phyloP scores from a whole-genome alignment of 148 eudicot species.

The Rhododendron simsii region DNA sequence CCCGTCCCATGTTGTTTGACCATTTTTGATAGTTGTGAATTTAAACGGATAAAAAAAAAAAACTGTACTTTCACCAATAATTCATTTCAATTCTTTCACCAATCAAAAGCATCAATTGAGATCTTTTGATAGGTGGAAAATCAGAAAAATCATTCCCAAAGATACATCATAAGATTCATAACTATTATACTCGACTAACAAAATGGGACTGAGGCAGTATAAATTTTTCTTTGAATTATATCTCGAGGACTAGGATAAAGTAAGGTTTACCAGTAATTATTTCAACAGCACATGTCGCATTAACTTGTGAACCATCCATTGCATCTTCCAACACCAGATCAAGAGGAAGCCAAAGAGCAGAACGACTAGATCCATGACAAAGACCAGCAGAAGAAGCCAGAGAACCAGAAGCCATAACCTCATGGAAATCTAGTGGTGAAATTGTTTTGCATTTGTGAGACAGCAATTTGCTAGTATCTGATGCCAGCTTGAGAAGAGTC shows the following conservation, averaged over 20 bases:
- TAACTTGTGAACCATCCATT: constrained; percentile 80
- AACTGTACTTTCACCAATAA: neutral
- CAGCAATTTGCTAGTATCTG: constrained; percentile 33
- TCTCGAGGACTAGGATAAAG: neutral
- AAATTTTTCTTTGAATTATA: neutral
- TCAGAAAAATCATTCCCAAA: neutral
- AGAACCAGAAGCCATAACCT: constrained; percentile 30
- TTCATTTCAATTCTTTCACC: neutral
- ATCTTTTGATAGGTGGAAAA: neutral
- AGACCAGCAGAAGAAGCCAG: constrained; percentile 50
- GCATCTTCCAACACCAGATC: constrained; percentile 87
- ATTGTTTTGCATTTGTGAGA: constrained; percentile 31
- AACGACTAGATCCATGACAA: constrained; percentile 56
- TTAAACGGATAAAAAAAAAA: neutral
- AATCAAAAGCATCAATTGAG: neutral
- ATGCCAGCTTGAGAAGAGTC: constrained; percentile 37
- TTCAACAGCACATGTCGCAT: constrained; percentile 79
- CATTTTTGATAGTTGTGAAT: neutral
- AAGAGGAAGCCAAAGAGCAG: constrained; percentile 88
- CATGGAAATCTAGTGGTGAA: constrained; percentile 34
- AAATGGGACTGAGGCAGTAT: neutral
- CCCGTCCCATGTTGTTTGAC: neutral
- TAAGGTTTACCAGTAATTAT: constrained; percentile 55
- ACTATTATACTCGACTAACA: neutral
- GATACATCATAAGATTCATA: neutral